Evolutionary conservation across 805 yeast genomes (phyloP), one percentile per base, ranked within the genome.

Genomic region (Cyberlindnera mrakii): DNA sequence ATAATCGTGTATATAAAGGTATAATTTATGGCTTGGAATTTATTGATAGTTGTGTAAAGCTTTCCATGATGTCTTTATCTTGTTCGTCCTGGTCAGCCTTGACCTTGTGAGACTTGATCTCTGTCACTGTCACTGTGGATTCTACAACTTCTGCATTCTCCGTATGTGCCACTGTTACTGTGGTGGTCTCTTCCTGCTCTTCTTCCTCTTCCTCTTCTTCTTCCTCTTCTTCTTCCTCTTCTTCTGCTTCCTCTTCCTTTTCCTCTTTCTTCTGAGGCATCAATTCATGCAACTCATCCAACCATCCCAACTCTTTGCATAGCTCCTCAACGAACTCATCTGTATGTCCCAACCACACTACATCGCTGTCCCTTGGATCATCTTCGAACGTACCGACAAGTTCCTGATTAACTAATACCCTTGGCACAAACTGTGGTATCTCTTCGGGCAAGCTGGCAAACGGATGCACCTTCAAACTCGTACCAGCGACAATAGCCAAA

Each of bases 391-490:
- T 83, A 3, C 98, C 98, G 13, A 86, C 96, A 0, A 64, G 54
- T 46, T 86, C 96, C 42, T 74, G 72, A 58, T 91, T 91, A 30
- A 88, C 71, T 44, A 91, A 70, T 0, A 82, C 79, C 47, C 99
- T 69, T 4, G 69, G 58, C 16, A 77, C 63, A 1, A 62, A 55
- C 1, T 54, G 53, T 4, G 70, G 68, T 0, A 82, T 75, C 53
- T 85, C 89, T 2, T 75, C 63, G 0, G 96, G 96, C 40, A 91
- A 66, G 9, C 79, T 70, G 1, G 96, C 96, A 71, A 91, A 91
- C 3, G 99, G 99, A 49, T 78, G 79, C 1, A 91, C 98, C 1
- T 90, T 78, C 33, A 91, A 71, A 0, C 96, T 86, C 0, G 97
- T 88, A 1, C 99, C 99, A 0, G 96, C 96, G 1, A 91, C 89